Evolutionary conservation across 2,329 filamentous ascomycete species (phyloP).

Genomic region (Coniochaeta ligniaria): DNA sequence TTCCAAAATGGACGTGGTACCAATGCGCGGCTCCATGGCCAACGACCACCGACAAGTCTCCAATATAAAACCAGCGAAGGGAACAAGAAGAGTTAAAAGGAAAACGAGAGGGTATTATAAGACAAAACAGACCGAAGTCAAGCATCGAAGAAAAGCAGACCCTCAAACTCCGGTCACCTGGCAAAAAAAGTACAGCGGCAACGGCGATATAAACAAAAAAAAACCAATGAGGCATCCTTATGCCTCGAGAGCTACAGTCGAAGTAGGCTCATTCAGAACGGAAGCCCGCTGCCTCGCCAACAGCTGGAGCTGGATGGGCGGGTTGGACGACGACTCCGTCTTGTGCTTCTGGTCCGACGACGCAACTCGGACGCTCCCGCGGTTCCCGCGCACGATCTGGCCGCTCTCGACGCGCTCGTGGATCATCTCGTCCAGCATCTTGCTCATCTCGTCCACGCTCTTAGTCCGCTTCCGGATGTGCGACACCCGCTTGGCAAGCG

Average conservation of each 20-base stretch:
- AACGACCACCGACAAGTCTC: background rate
- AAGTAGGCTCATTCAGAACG: conserved; percentile 5
- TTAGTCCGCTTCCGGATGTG: conserved; percentile 44
- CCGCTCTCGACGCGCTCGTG: conserved; percentile 76
- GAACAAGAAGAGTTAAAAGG: background rate
- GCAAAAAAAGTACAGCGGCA: background rate
- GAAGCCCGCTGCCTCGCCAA: conserved; percentile 16
- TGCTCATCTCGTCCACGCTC: conserved; percentile 87
- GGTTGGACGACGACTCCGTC: conserved; percentile 23
- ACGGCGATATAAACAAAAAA: conserved; percentile 3
- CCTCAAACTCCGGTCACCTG: background rate
- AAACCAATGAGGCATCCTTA: conserved; percentile 2
- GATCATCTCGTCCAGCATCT: conserved; percentile 94
- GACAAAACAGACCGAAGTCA: conserved; percentile 12
- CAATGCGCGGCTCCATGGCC: background rate
- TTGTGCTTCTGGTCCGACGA: conserved; percentile 21
- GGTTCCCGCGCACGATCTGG: conserved; percentile 57
- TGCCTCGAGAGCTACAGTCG: conserved; percentile 17
- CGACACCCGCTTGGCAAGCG: conserved; percentile 19
- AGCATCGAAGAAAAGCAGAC: conserved; percentile 1
- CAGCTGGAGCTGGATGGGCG: conserved; percentile 20
- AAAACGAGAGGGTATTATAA: conserved; percentile 10
- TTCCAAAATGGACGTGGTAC: background rate
- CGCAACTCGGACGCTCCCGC: conserved; percentile 59
- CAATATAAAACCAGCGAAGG: background rate